Evolutionary conservation across 169 alveolate species (phyloP).

Genomic region (Plasmodium berghei): DNA sequence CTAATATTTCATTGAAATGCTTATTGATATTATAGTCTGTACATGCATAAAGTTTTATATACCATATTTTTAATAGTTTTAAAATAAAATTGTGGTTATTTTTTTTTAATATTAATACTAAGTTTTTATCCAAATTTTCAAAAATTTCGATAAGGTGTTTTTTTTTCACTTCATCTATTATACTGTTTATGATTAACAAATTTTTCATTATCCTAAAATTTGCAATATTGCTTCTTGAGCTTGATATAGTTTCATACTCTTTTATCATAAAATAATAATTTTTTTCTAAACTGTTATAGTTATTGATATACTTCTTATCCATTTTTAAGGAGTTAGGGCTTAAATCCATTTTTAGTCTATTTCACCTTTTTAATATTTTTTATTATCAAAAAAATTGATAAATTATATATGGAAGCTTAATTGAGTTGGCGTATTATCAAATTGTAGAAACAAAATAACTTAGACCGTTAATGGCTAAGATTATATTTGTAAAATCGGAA

Average conservation of each 20-base stretch:
- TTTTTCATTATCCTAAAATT: conserved; percentile 53
- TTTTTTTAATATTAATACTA: conserved; percentile 55
- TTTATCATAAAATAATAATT: conserved; percentile 56
- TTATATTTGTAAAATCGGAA: too few species aligned
- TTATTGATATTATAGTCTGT: conserved; percentile 31
- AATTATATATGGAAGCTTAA: too few species aligned
- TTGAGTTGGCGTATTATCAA: too few species aligned
- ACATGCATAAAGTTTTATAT: conserved; percentile 27
- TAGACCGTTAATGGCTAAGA: too few species aligned
- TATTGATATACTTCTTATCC: conserved; percentile 7
- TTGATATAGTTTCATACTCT: conserved; percentile 51
- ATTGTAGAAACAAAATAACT: too few species aligned
- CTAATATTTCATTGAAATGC: conserved; percentile 34
- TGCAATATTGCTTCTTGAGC: conserved; percentile 19
- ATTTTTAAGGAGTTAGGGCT: background rate
- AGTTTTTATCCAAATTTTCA: conserved; percentile 37
- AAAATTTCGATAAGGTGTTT: conserved; percentile 16
- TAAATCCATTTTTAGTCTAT: conserved; percentile 1
- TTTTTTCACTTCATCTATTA: conserved; percentile 50
- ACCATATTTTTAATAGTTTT: conserved; percentile 49
- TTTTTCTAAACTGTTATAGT: conserved; percentile 17
- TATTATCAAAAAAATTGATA: too few species aligned
- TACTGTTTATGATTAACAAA: conserved; percentile 34
- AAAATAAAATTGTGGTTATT: conserved; percentile 52
- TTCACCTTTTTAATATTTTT: too few species aligned